Conservation (phyloP, 257 asterid species). For the Asclepias syriaca region DNA sequence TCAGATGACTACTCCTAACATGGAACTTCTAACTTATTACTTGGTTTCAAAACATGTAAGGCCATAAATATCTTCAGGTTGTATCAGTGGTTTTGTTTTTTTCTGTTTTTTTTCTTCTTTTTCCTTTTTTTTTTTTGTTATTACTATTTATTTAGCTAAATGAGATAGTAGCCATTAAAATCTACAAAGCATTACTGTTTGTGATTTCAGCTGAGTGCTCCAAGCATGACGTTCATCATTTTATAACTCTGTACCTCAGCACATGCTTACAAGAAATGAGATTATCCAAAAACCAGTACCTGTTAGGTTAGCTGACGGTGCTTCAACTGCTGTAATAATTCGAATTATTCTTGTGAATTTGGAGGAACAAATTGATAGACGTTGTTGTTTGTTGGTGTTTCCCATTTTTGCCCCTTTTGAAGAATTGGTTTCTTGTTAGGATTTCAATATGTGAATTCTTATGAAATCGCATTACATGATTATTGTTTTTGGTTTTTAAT, state of each 20-base stretch:
- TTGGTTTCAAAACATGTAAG: neutral
- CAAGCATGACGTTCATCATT: neutral
- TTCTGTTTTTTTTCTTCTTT: too few species aligned
- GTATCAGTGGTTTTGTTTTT: neutral
- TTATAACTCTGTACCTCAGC: neutral
- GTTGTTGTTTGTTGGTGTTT: neutral
- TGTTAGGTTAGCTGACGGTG: neutral
- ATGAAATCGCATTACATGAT: too few species aligned
- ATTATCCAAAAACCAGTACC: neutral
- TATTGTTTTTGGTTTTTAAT: too few species aligned
- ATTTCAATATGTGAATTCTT: neutral
- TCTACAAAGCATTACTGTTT: too few species aligned
- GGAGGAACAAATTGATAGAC: neutral
- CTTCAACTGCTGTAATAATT: neutral
- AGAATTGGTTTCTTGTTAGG: neutral
- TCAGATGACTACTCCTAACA: neutral
- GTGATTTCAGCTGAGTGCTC: too few species aligned
- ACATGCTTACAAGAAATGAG: neutral
- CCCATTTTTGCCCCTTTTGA: neutral
- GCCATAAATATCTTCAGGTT: neutral
- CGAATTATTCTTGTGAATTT: neutral
- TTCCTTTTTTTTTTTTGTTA: too few species aligned
- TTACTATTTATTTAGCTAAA: too few species aligned
- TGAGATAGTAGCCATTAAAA: too few species aligned
- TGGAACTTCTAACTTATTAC: neutral